These are phyloP conservation scores for Erythrophleum fordii DNA, from an alignment of 306 rosid species.

Conservation along the genomic window DNA sequence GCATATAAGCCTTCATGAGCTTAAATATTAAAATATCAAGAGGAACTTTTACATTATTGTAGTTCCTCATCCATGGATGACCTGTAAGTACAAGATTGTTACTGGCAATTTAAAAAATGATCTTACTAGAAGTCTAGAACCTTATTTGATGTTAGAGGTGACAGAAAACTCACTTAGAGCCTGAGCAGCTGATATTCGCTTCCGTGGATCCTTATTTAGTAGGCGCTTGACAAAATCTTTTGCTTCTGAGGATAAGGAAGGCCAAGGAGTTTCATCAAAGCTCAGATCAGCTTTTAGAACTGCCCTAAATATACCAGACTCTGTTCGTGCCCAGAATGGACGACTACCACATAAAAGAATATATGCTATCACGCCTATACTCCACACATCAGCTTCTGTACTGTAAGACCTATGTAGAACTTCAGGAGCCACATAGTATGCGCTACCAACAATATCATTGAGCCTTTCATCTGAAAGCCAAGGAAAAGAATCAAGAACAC, in stretches of 20 bases:
- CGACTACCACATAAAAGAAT: conserved; percentile 82
- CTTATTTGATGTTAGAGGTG: background rate
- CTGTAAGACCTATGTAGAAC: conserved; percentile 71
- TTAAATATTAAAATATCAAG: conserved; percentile 65
- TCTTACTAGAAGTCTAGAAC: conserved; percentile 24
- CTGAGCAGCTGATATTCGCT: conserved; percentile 77
- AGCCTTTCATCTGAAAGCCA: conserved; percentile 68
- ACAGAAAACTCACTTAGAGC: conserved; percentile 57
- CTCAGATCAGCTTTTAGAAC: conserved; percentile 74
- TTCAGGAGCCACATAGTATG: conserved; percentile 82
- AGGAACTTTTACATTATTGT: conserved; percentile 56
- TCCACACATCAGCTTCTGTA: conserved; percentile 84
- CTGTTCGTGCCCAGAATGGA: conserved; percentile 81
- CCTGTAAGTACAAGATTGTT: conserved; percentile 52
- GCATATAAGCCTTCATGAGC: conserved; percentile 65
- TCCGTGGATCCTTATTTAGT: conserved; percentile 73
- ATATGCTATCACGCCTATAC: conserved; percentile 76
- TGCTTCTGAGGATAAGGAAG: conserved; percentile 65
- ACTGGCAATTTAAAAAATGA: conserved; percentile 18
- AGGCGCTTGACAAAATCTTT: conserved; percentile 73
- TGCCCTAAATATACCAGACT: conserved; percentile 72
- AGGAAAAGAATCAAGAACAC: conserved; percentile 16
- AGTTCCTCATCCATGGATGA: conserved; percentile 72
- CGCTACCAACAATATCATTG: conserved; percentile 81
- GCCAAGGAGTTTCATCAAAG: conserved; percentile 80